These are phyloP conservation scores for Candolleomyces eurysporus DNA, from an alignment of 768 basidiomycete species.

Conservation along the genomic window DNA sequence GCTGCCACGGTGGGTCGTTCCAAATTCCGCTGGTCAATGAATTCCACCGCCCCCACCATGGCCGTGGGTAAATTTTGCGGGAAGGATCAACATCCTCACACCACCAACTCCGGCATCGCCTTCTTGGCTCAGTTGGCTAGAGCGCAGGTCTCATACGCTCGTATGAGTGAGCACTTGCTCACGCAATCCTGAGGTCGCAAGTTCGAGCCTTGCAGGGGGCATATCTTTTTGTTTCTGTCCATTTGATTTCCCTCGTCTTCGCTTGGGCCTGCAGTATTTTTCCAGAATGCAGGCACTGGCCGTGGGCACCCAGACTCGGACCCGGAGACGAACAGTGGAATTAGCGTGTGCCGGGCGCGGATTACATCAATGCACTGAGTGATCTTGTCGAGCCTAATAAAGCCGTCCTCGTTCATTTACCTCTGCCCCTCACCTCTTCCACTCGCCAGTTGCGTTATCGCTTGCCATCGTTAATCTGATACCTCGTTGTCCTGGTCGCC, in stretches of 20 bases:
- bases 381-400: not conserved
- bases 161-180: constrained; percentile 19
- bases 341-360: not conserved
- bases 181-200: constrained; percentile 56
- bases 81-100: not conserved
- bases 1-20: constrained; percentile 1
- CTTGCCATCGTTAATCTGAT: not conserved
- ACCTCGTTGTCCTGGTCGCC: not conserved
- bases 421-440: not conserved
- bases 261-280: too few relatives aligned
- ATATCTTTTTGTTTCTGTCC: constrained; percentile 17
- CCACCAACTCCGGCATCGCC: constrained; percentile 8
- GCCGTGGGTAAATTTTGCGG: not conserved
- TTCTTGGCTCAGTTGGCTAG: constrained; percentile 41
- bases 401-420: not conserved
- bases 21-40: not conserved
- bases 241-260: not conserved
- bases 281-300: too few relatives aligned
- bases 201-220: constrained; percentile 60
- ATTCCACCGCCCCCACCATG: not conserved
- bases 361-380: not conserved
- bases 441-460: not conserved
- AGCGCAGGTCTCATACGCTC: constrained; percentile 33
- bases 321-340: not conserved
- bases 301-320: too few relatives aligned